Evolutionary conservation across 2,329 filamentous ascomycete species (phyloP).

Genomic region (Lachnellula subtilissima): DNA sequence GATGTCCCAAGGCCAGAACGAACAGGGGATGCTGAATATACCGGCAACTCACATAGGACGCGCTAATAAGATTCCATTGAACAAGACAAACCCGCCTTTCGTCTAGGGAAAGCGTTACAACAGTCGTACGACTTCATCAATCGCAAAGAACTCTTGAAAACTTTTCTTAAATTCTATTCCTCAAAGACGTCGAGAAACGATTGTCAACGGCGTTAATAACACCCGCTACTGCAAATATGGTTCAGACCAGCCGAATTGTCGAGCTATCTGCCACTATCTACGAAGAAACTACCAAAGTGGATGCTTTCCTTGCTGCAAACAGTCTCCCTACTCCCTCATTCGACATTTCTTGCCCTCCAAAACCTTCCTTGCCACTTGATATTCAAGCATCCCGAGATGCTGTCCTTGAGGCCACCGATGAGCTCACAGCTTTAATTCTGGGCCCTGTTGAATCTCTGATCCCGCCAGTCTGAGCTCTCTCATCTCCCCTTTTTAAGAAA

Average conservation of each 20-base stretch:
- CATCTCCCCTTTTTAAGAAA: not conserved
- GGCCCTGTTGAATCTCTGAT: constrained; percentile 1
- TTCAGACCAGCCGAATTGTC: not conserved
- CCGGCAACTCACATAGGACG: too few species aligned
- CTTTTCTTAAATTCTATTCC: too few species aligned
- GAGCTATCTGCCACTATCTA: constrained; percentile 7
- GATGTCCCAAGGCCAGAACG: too few species aligned
- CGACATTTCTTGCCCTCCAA: not conserved
- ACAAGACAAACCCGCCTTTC: too few species aligned
- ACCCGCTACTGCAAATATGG: not conserved
- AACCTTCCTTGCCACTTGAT: not conserved
- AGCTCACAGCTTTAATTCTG: constrained; percentile 17
- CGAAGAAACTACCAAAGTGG: constrained; percentile 3
- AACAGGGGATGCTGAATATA: too few species aligned
- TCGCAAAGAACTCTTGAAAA: too few species aligned
- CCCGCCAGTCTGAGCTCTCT: not conserved
- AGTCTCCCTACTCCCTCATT: constrained; percentile 11
- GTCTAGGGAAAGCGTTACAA: too few species aligned
- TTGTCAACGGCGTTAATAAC: too few species aligned
- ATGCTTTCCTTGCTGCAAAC: constrained; percentile 6
- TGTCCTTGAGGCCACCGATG: constrained; percentile 15
- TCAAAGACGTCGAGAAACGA: too few species aligned
- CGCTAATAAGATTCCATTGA: too few species aligned
- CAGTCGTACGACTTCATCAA: too few species aligned
- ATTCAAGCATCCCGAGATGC: constrained; percentile 6